Conservation (phyloP, 495 filamentous ascomycete genomes). For the Penicillium cosmopolitanum region DNA sequence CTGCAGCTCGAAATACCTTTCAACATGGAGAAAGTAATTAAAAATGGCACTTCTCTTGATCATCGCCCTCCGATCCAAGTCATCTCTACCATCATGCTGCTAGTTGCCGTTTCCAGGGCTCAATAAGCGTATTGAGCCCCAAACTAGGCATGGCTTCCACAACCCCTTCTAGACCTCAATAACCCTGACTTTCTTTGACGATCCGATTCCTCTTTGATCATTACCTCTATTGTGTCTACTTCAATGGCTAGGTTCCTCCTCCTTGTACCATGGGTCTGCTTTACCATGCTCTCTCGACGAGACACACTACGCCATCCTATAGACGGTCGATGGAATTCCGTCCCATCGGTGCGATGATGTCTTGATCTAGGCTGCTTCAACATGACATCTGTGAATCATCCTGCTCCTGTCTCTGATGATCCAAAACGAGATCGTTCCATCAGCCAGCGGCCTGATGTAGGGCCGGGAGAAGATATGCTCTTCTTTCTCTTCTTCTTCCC, state of each 20-base stretch:
- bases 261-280: neutral
- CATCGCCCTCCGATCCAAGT: too few relatives aligned
- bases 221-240: neutral
- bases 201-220: neutral
- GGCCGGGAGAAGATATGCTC: neutral
- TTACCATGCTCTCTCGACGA: neutral
- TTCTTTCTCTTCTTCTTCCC: neutral
- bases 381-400: slow-evolving; percentile 10
- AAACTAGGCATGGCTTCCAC: neutral
- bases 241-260: slow-evolving; percentile 12
- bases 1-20: too few relatives aligned
- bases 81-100: too few relatives aligned
- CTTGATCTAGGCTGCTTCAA: slow-evolving; percentile 16
- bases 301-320: neutral
- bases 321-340: neutral
- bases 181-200: neutral
- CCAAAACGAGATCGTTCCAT: neutral
- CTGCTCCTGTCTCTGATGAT: slow-evolving; percentile 7
- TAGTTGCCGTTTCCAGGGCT: neutral
- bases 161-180: neutral
- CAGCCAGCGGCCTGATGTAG: slow-evolving; percentile 2
- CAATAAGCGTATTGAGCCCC: neutral
- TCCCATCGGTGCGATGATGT: slow-evolving; percentile 9
- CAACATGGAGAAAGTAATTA: too few relatives aligned
- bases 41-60: neutral